Conservation (phyloP, 352 stramenopile genomes). For the Pythium sp. region DNA sequence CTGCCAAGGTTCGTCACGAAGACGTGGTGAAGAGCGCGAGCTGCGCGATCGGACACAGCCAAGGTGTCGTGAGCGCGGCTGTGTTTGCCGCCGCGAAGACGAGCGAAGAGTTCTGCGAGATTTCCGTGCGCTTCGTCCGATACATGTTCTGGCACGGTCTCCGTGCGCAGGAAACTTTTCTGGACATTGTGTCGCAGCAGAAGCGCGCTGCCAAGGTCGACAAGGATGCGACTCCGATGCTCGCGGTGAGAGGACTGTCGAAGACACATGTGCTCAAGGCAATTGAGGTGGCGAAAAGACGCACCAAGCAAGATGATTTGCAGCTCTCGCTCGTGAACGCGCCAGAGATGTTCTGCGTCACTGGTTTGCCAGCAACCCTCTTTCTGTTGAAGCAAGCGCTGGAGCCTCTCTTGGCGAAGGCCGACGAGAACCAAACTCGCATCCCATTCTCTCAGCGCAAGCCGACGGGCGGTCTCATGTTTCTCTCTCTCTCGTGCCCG, state of each 20-base stretch:
- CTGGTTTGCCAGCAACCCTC: constrained; percentile 58
- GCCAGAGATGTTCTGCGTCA: constrained; percentile 58
- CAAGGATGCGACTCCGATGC: constrained; percentile 54
- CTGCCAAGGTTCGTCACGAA: constrained; percentile 49
- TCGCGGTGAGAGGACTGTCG: constrained; percentile 56
- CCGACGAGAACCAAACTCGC: constrained; percentile 65
- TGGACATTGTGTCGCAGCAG: constrained; percentile 15
- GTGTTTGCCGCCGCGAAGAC: constrained; percentile 62
- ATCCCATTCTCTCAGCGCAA: constrained; percentile 82
- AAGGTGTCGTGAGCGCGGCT: constrained; percentile 72
- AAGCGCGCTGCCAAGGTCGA: not conserved
- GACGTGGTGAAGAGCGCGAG: constrained; percentile 42
- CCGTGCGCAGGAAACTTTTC: constrained; percentile 57
- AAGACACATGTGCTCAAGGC: constrained; percentile 50
- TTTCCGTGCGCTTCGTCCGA: constrained; percentile 48
- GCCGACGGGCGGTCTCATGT: constrained; percentile 50
- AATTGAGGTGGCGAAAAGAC: constrained; percentile 46
- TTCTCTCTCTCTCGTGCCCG: constrained; percentile 59
- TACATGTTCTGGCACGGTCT: constrained; percentile 87
- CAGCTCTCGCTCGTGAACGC: constrained; percentile 79
- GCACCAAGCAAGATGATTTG: constrained; percentile 46
- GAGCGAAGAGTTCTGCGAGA: constrained; percentile 40
- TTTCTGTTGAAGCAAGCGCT: constrained; percentile 50
- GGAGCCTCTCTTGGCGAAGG: constrained; percentile 40
- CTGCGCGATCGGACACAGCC: constrained; percentile 66